A percentile compares a stretch with the other conserved stretches of the same genome.
These are phyloP conservation scores for Trametes coccinea DNA, from an alignment of 768 basidiomycete genomes.

Conservation along the genomic window DNA sequence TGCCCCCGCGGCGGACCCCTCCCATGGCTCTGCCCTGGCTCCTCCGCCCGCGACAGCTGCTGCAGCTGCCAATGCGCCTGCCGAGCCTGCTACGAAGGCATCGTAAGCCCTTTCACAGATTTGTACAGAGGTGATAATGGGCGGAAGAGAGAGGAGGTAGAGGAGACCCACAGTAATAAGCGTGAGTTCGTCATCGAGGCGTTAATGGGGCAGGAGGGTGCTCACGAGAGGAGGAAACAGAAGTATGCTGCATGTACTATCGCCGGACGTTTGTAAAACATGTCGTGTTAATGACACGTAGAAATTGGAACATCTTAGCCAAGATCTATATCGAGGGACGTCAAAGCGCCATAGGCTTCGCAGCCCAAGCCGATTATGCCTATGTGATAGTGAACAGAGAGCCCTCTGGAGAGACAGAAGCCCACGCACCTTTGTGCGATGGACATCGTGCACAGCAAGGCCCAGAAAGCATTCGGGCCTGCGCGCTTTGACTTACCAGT, in stretches of 20 bases:
- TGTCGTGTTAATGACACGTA: not conserved
- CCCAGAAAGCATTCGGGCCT: too few relatives aligned
- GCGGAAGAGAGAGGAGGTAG: not conserved
- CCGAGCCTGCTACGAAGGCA: not conserved
- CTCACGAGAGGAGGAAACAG: not conserved
- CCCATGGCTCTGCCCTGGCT: too few relatives aligned
- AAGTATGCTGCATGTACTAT: slow-evolving; percentile 13
- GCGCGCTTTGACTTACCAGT: too few relatives aligned
- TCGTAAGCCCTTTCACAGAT: not conserved
- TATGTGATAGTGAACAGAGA: too few relatives aligned
- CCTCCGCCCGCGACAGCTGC: not conserved
- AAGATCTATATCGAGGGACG: not conserved
- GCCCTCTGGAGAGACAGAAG: too few relatives aligned
- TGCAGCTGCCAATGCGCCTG: not conserved
- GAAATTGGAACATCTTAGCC: not conserved
- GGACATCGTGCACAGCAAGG: too few relatives aligned
- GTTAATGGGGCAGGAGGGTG: not conserved
- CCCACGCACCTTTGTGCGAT: too few relatives aligned
- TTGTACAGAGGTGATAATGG: not conserved
- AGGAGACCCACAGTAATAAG: not conserved
- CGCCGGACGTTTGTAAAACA: slow-evolving; percentile 7
- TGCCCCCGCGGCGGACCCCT: too few relatives aligned
- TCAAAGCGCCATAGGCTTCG: too few relatives aligned
- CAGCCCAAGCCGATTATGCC: too few relatives aligned
- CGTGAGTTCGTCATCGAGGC: not conserved